Base-by-base conservation (phyloP, 768 basidiomycete species). In the Mycena belliarum region DNA sequence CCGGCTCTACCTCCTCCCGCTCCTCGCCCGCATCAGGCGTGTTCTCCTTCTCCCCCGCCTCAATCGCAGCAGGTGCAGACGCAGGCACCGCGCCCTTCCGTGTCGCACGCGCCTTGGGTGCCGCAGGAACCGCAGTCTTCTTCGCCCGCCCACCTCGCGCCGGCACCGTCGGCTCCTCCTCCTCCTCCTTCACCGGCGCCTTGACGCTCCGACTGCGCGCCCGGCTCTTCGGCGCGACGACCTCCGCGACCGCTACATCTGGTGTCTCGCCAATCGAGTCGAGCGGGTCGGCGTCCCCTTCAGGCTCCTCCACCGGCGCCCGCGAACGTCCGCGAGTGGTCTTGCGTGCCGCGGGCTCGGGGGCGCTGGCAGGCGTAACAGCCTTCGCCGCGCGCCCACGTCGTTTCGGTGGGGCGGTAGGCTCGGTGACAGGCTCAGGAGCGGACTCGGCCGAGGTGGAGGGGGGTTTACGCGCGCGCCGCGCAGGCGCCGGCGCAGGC, bases 1-100 rank as follows among this genome's bases (percentile, higher is more conserved):
- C 62, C 11, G 63, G 47, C 37, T 60, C 49, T 18, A 26, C 41
- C 32, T 60, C 41, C 32, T 62, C 60, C n/a, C n/a, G n/a, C 26
- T 45, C 71, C 0, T 67, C 72, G 21, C 73, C 69, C 11, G 71
- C 72, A 7, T 69, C 70, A 1, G 73, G 70, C 1, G 75, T 65
- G 50, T 79, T 79, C 65, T 79, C 78, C 58, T 81, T 79, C 51
- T 79, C 72, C 6, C 78, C 72, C 6, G 68, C 67, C 8, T 66
- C 63, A 33, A 69, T 64, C 33, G 60, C 63, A 3, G 70, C 71
- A 24, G 73, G 53, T n/a, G 61, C 57, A 11, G 61, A 58, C 21
- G 53, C 57, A 29, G 61, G 49, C 20, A 44, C 49, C 43, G 40
- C 52, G 15, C 18, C 49, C 42, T 59, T 59, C 6, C 56, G 47